phyloP scores from a whole-genome alignment of 2,329 filamentous ascomycete species.

The Teratosphaeria nubilosa region DNA sequence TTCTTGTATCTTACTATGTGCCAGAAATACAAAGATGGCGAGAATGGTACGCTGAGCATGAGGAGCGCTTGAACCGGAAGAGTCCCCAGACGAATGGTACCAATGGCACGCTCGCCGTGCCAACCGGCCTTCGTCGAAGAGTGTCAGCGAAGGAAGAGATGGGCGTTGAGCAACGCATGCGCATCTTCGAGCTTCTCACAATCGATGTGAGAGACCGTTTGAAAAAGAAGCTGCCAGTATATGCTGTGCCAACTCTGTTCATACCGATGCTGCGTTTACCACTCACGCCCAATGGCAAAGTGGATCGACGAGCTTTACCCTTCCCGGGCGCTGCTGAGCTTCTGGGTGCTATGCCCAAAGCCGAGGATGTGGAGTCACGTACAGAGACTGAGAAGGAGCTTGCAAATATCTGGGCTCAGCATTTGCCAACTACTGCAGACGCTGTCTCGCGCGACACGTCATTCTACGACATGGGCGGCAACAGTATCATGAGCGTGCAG shows the following conservation, averaged over 20 bases:
- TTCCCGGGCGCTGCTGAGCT: conserved; percentile 68
- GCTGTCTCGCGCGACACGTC: conserved; percentile 52
- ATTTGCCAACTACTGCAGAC: conserved; percentile 42
- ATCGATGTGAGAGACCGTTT: conserved; percentile 57
- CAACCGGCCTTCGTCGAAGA: conserved; percentile 9
- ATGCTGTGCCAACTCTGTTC: conserved; percentile 65
- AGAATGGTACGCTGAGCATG: conserved; percentile 47
- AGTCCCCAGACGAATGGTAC: conserved; percentile 7
- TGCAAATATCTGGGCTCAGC: conserved; percentile 58
- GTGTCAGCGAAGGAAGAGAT: conserved; percentile 22
- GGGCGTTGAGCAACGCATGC: conserved; percentile 32
- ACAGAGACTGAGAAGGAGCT: conserved; percentile 54
- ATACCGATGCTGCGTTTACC: conserved; percentile 64
- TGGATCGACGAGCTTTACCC: conserved; percentile 68
- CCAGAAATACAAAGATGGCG: conserved; percentile 69
- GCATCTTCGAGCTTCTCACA: conserved; percentile 51
- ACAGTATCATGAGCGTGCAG: conserved; percentile 71
- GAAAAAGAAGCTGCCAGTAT: conserved; percentile 60
- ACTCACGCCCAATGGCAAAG: conserved; percentile 77
- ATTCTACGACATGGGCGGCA: conserved; percentile 74
- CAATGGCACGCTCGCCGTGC: conserved; percentile 3
- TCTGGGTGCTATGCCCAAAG: conserved; percentile 43
- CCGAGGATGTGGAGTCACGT: conserved; percentile 36
- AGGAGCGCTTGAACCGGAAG: conserved; percentile 8
- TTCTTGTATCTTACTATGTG: conserved; percentile 80